Evolutionary conservation across 2,329 filamentous ascomycete genomes (phyloP), one percentile per base, ranked within the genome.

Genomic region (Colletotrichum falcatum): DNA sequence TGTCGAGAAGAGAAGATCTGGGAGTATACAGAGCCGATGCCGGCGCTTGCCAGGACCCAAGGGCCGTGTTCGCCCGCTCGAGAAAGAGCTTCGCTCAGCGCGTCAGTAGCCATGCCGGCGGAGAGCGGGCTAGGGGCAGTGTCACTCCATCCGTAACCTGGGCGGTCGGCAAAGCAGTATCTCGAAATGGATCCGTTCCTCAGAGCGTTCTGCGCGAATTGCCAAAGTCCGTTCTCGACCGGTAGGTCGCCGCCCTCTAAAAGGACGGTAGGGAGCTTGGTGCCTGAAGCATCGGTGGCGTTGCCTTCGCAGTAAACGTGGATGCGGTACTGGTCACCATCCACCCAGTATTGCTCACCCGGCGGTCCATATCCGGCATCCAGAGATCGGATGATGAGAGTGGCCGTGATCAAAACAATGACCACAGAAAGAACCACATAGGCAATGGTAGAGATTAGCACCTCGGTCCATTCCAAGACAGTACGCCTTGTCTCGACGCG

Each of bases 101-200:
- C 94, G 77, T 97, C 94, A 6, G 93, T 91, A n/a, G 93, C 92
- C 89, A 98, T 97, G 53, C 95, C 94, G 5, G 94, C 95, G 6
- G 94, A 97, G 75, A 97, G 91, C 0, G 96, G 96, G 7, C 95
- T 98, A 2, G 96, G 96, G 0, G 95, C 94, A 65, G 96, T 95
- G 81, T 99, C 96, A 56, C 88, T 90, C 86, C 94, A 97, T 8
- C 88, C 95, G 66, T 95, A 88, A 1, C 96, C 96, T 0, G 96
- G 96, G 28, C 96, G 92, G 79, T 99, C 96, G 78, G 94, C 95
- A 81, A 97, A 98, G 85, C 96, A 99, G 83, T 97, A 98, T 70
- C 95, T 90, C 66, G 86, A 84, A 75, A 99, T 96, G 55, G 92
- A 93, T 48, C 94, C 93, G 76, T 96, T 96, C 73, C 89, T 85